Conservation (phyloP, 305 asterid genomes). For the Fraxinus baroniana region DNA sequence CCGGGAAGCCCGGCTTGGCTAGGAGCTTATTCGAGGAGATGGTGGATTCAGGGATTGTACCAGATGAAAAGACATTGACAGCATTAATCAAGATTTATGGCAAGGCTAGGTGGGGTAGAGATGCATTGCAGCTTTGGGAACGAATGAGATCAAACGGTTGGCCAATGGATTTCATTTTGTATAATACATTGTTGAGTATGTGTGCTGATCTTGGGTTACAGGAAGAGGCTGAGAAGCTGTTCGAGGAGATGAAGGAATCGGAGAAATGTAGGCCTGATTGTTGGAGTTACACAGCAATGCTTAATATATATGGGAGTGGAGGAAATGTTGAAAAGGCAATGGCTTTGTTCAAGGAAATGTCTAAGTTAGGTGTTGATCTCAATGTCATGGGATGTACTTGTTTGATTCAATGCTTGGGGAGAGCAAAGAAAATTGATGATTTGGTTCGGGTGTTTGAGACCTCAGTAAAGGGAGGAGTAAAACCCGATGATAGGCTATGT, state of each 20-base stretch:
- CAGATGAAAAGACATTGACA: slow-evolving; percentile 77
- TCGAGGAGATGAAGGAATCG: slow-evolving; percentile 70
- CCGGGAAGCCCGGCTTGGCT: slow-evolving; percentile 87
- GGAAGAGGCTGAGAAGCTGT: slow-evolving; percentile 73
- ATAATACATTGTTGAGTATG: slow-evolving; percentile 84
- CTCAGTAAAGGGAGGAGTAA: slow-evolving; percentile 57
- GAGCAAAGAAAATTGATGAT: slow-evolving; percentile 69
- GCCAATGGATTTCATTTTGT: slow-evolving; percentile 88
- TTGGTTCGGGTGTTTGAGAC: slow-evolving; percentile 59
- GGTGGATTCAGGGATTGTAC: slow-evolving; percentile 67
- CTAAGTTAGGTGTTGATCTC: slow-evolving; percentile 46
- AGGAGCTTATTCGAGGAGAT: slow-evolving; percentile 84
- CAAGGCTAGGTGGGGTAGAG: slow-evolving; percentile 88
- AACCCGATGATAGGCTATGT: slow-evolving; percentile 81
- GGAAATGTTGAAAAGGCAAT: slow-evolving; percentile 79
- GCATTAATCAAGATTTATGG: slow-evolving; percentile 86
- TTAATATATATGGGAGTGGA: slow-evolving; percentile 78
- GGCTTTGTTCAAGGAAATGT: slow-evolving; percentile 74
- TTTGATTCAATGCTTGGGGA: slow-evolving; percentile 82
- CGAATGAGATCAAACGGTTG: slow-evolving; percentile 74
- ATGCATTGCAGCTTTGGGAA: slow-evolving; percentile 87
- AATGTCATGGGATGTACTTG: slow-evolving; percentile 97
- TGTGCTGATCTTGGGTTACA: slow-evolving; percentile 95
- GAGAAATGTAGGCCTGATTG: slow-evolving; percentile 64
- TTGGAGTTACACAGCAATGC: slow-evolving; percentile 92